Percentiles rank a stretch among this genome's conserved stretches.
These are phyloP conservation scores for Teunomyces aglyptinius DNA, from an alignment of 805 yeast genomes.

Conservation along the genomic window DNA sequence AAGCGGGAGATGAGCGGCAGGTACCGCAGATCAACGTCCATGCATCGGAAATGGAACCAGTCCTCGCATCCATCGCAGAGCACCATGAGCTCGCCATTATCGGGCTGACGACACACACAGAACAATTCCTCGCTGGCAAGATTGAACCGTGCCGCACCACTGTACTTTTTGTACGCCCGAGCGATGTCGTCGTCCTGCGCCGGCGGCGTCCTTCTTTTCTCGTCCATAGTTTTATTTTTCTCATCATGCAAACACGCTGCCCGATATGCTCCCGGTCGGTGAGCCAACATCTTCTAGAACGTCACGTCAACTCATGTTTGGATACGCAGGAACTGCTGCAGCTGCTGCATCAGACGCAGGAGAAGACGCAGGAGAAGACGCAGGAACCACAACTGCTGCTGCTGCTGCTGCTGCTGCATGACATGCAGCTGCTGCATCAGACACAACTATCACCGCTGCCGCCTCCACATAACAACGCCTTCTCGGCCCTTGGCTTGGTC, in stretches of 20 bases:
- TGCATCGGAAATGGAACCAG: conserved; percentile 87
- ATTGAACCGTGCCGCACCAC: conserved; percentile 39
- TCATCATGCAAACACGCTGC: conserved; percentile 18
- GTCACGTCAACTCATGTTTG: conserved; percentile 41
- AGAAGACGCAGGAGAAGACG: too few species aligned
- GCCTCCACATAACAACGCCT: conserved; percentile 17
- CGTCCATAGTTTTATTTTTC: conserved; percentile 5
- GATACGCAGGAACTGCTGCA: conserved; percentile 24
- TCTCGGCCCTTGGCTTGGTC: conserved; percentile 34
- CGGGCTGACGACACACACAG: conserved; percentile 78
- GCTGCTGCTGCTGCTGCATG: too few species aligned
- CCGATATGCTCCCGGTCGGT: conserved; percentile 35
- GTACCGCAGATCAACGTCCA: conserved; percentile 52
- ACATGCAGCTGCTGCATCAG: too few species aligned
- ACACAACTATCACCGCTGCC: too few species aligned
- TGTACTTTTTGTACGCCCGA: conserved; percentile 37
- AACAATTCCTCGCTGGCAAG: conserved; percentile 60
- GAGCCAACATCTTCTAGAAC: conserved; percentile 25
- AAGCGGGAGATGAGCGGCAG: conserved; percentile 59
- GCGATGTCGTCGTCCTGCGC: conserved; percentile 27
- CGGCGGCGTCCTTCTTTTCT: conserved; percentile 18
- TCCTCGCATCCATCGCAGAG: conserved; percentile 94
- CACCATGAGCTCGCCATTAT: conserved; percentile 83
- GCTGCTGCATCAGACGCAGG: too few species aligned
- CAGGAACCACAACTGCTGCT: background rate